Evolutionary conservation across 768 basidiomycete species (phyloP).

Genomic region (Royoungia palumana): DNA sequence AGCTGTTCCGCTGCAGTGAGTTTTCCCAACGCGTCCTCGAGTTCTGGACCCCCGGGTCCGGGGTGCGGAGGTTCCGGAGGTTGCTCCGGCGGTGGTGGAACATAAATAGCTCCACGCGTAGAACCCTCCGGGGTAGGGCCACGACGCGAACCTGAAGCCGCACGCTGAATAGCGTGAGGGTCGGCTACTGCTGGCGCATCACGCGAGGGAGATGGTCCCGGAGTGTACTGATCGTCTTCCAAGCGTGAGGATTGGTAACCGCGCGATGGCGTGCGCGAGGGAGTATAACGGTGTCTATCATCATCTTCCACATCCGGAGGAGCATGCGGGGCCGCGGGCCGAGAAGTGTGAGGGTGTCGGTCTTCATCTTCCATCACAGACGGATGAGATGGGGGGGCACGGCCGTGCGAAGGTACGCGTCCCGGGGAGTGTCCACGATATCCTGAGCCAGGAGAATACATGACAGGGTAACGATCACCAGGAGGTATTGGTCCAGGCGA

Average conservation of each 20-base stretch:
- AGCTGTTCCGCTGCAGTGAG: conserved; percentile 54
- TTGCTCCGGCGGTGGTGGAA: conserved; percentile 16
- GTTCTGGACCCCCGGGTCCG: conserved; percentile 28
- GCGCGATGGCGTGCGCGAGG: conserved; percentile 19
- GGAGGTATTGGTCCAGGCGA: conserved; percentile 12
- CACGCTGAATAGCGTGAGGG: too few species aligned
- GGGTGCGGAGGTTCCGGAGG: not conserved
- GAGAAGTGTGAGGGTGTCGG: conserved; percentile 2
- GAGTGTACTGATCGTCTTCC: conserved; percentile 17
- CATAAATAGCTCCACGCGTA: conserved; percentile 1
- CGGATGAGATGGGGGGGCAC: conserved; percentile 4
- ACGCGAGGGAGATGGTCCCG: too few species aligned
- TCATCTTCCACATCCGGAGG: not conserved
- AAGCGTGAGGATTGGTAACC: conserved; percentile 2
- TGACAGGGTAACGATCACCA: conserved; percentile 14
- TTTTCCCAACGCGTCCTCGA: conserved; percentile 51
- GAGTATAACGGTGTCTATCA: conserved; percentile 6
- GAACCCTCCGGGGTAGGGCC: too few species aligned
- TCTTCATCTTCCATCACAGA: conserved; percentile 3
- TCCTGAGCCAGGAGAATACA: conserved; percentile 7
- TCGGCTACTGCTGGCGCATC: too few species aligned
- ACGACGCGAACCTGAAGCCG: too few species aligned
- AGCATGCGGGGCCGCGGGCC: conserved; percentile 12
- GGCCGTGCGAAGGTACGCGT: conserved; percentile 19
- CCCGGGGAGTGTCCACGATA: conserved; percentile 4